Percentiles rank a stretch among this genome's conserved stretches.
phyloP scores from a whole-genome alignment of 257 asterid species.

The Fraxinus cuspidata region DNA sequence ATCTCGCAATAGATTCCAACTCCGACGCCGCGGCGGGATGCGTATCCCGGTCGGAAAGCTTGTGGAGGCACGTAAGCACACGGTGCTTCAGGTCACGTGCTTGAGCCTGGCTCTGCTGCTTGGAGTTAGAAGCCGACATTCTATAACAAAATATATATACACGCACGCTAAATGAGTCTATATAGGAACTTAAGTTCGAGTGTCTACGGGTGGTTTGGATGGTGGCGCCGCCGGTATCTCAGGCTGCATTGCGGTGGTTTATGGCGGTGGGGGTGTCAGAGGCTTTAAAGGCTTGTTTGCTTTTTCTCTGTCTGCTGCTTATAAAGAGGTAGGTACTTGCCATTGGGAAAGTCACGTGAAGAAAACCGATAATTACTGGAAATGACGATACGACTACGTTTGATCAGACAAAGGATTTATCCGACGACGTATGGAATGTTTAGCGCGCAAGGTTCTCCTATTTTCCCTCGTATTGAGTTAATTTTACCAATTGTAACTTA shows the following conservation, averaged over 20 bases:
- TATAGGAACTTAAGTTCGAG: neutral
- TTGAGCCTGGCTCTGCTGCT: slow-evolving; percentile 46
- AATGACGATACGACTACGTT: neutral
- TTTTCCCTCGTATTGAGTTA: neutral
- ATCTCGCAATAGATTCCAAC: slow-evolving; percentile 70
- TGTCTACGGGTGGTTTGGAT: neutral
- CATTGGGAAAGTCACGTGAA: slow-evolving; percentile 20
- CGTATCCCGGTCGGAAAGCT: slow-evolving; percentile 91
- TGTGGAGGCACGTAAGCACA: slow-evolving; percentile 82
- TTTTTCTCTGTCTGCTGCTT: slow-evolving; percentile 23
- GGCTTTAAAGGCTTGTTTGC: neutral
- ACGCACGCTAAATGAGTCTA: neutral
- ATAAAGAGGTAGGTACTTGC: slow-evolving; percentile 23
- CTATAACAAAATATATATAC: neutral
- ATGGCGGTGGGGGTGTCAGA: slow-evolving; percentile 26
- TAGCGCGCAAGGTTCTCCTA: neutral
- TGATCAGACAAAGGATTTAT: too few relatives aligned
- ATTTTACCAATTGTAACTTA: too few relatives aligned
- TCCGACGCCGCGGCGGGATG: slow-evolving; percentile 75
- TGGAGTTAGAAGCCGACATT: slow-evolving; percentile 51
- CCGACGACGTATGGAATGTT: neutral
- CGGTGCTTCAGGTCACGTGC: slow-evolving; percentile 84
- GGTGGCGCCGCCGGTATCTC: slow-evolving; percentile 56
- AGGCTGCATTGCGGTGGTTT: slow-evolving; percentile 56
- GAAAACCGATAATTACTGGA: slow-evolving; percentile 17